These are phyloP conservation scores for Myxozyma monticola DNA, from an alignment of 805 yeast genomes.

Conservation along the genomic window DNA sequence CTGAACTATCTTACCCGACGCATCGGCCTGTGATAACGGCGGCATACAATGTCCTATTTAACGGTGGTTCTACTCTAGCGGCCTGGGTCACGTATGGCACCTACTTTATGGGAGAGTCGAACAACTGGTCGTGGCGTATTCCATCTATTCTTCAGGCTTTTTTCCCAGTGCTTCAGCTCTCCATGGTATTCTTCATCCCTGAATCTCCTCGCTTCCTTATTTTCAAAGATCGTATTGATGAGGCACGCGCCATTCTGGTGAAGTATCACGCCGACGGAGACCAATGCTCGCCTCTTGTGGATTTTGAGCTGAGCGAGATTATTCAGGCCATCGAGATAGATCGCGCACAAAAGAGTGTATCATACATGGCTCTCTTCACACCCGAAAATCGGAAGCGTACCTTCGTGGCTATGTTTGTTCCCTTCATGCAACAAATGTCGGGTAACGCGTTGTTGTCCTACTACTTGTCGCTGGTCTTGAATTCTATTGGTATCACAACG, in stretches of 20 bases:
- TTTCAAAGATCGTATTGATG: slow-evolving; percentile 52
- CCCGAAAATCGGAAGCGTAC: no score
- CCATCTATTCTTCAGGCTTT: no score
- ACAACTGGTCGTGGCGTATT: slow-evolving; percentile 53
- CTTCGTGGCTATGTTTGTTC: slow-evolving; percentile 41
- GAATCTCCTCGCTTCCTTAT: slow-evolving; percentile 61
- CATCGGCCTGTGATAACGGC: slow-evolving; percentile 16
- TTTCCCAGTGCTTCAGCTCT: slow-evolving; percentile 58
- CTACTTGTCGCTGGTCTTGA: slow-evolving; percentile 53
- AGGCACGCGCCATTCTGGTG: slow-evolving; percentile 51
- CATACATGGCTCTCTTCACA: slow-evolving; percentile 45
- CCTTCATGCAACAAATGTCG: slow-evolving; percentile 48
- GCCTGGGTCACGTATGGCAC: slow-evolving; percentile 54
- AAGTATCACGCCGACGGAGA: slow-evolving; percentile 47
- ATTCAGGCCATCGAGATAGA: no score
- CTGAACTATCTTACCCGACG: slow-evolving; percentile 17
- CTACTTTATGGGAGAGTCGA: slow-evolving; percentile 32
- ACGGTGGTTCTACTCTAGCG: slow-evolving; percentile 50
- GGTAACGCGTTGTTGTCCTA: slow-evolving; percentile 56
- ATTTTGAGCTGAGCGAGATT: slow-evolving; percentile 46
- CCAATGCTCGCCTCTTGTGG: slow-evolving; percentile 39
- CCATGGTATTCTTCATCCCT: slow-evolving; percentile 52
- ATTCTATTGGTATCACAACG: slow-evolving; percentile 54
- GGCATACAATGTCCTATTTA: slow-evolving; percentile 7
- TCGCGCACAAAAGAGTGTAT: slow-evolving; percentile 39